These are phyloP conservation scores for Solanum pinnatisectum DNA, from an alignment of 257 asterid genomes.

Conservation along the genomic window DNA sequence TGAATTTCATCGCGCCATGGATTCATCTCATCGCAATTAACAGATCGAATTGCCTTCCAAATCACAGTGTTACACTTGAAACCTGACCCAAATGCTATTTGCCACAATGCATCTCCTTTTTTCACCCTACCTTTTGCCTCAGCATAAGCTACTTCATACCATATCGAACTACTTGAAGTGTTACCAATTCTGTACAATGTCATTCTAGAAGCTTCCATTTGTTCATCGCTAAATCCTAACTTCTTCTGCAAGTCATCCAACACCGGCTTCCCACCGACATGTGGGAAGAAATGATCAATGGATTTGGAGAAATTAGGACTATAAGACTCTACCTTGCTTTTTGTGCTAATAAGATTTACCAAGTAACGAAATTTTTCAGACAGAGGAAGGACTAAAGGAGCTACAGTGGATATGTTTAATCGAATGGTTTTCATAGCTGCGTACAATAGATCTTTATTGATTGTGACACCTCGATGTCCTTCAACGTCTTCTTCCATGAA, in stretches of 20 bases:
- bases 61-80: constrained; percentile 34
- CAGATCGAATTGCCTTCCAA: constrained; percentile 24
- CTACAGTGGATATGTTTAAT: constrained; percentile 20
- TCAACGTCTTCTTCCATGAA: constrained; percentile 30
- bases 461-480: constrained; percentile 18
- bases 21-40: constrained; percentile 18
- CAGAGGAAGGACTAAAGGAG: constrained; percentile 24
- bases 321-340: constrained; percentile 13
- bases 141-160: constrained; percentile 30
- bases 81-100: constrained; percentile 34
- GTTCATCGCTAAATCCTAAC: constrained; percentile 13
- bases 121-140: constrained; percentile 36
- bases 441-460: constrained; percentile 23
- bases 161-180: constrained; percentile 36
- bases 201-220: constrained; percentile 43
- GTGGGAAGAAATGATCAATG: constrained; percentile 32
- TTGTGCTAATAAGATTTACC: constrained; percentile 12
- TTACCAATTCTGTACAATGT: constrained; percentile 29
- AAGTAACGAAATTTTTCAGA: constrained; percentile 29
- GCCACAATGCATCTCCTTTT: constrained; percentile 32
- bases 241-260: constrained; percentile 35
- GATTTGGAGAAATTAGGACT: constrained; percentile 28
- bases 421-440: constrained; percentile 26
- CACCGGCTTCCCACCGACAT: constrained; percentile 32
- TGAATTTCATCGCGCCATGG: constrained; percentile 33